phyloP scores from a whole-genome alignment of 1,284 basidiomycete genomes.

The Trichosporon ovoides region DNA sequence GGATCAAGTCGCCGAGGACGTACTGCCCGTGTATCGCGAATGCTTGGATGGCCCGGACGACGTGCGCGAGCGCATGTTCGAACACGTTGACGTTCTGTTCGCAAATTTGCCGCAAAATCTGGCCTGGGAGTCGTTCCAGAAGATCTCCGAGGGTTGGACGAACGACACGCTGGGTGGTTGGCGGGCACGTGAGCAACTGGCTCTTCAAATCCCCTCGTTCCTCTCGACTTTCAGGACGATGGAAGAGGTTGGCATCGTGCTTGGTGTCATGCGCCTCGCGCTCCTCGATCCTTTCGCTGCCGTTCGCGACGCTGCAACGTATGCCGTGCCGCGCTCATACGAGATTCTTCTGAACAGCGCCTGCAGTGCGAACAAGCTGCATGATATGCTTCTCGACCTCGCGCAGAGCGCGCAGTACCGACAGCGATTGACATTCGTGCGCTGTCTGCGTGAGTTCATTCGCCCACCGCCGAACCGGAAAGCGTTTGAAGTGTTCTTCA shows the following conservation, averaged over 20 bases:
- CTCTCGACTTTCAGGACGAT: slow-evolving; percentile 42
- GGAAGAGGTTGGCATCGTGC: slow-evolving; percentile 42
- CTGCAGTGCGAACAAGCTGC: slow-evolving; percentile 48
- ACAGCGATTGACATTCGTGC: slow-evolving; percentile 71
- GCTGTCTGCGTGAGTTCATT: slow-evolving; percentile 64
- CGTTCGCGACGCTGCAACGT: slow-evolving; percentile 71
- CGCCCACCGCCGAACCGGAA: slow-evolving; percentile 48
- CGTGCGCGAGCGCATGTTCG: slow-evolving; percentile 59
- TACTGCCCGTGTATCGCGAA: slow-evolving; percentile 69
- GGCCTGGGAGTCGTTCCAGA: slow-evolving; percentile 56
- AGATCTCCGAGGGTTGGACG: slow-evolving; percentile 61
- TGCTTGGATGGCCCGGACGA: slow-evolving; percentile 60
- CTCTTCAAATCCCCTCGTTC: slow-evolving; percentile 57
- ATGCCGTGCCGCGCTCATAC: slow-evolving; percentile 55
- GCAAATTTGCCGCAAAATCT: slow-evolving; percentile 54
- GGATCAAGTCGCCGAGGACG: slow-evolving; percentile 62
- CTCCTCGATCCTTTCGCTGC: slow-evolving; percentile 75
- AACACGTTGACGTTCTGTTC: slow-evolving; percentile 60
- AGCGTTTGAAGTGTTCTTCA: slow-evolving; percentile 58
- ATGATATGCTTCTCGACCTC: slow-evolving; percentile 57
- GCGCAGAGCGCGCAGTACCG: slow-evolving; percentile 59
- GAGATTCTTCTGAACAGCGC: slow-evolving; percentile 51
- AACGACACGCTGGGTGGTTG: slow-evolving; percentile 64
- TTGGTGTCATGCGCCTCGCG: slow-evolving; percentile 58
- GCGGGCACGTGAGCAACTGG: slow-evolving; percentile 71